phyloP scores from a whole-genome alignment of 2,329 filamentous ascomycete genomes.

The Uncinocarpus reesii region DNA sequence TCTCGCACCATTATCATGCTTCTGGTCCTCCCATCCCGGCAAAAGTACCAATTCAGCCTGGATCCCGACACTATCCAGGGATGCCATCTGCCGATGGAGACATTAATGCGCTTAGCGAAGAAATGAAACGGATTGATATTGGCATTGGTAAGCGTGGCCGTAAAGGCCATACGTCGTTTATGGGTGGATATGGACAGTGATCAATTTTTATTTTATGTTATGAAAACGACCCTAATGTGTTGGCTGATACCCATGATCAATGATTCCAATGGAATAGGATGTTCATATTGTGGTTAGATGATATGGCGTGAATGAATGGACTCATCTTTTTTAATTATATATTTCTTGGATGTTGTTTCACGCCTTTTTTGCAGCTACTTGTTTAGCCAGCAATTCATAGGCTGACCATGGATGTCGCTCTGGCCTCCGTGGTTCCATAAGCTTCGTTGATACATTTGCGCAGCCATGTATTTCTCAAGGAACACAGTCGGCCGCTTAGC shows the following conservation, averaged over 20 bases:
- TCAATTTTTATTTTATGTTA: background rate
- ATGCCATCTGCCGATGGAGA: slow-evolving; percentile 16
- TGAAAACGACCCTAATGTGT: background rate
- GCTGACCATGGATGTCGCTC: background rate
- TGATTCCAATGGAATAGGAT: background rate
- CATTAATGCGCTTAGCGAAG: slow-evolving; percentile 46
- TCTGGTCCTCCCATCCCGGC: slow-evolving; percentile 34
- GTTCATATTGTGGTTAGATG: background rate
- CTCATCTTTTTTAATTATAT: background rate
- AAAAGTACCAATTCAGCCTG: slow-evolving; percentile 33
- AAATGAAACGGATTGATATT: slow-evolving; percentile 46
- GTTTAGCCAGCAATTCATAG: background rate
- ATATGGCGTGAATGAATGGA: background rate
- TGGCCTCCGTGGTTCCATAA: background rate
- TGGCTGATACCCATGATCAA: background rate
- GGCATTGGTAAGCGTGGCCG: slow-evolving; percentile 21
- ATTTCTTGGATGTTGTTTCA: background rate
- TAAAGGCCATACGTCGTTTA: slow-evolving; percentile 7
- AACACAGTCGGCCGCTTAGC: too few relatives aligned
- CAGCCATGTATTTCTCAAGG: background rate
- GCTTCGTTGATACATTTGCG: background rate
- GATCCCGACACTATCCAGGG: slow-evolving; percentile 21
- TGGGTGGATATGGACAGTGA: slow-evolving; percentile 9
- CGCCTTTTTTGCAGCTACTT: too few relatives aligned
- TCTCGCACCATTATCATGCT: slow-evolving; percentile 26